Base-by-base conservation (phyloP, 257 asterid genomes). In the Fraxinus americana region DNA sequence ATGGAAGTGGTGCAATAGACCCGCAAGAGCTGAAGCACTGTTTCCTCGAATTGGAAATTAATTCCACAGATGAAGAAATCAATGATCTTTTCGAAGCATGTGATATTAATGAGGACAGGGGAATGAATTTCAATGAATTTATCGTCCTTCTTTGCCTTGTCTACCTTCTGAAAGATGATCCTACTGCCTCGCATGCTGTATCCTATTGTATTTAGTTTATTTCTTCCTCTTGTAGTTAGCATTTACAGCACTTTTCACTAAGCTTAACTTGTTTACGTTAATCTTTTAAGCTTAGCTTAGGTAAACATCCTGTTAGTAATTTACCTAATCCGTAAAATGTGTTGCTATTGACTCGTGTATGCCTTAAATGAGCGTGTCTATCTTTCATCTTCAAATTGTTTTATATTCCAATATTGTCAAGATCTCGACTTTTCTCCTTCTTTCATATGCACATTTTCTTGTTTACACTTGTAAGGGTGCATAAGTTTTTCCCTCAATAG, bases 141-240 rank as follows among this genome's bases (percentile, higher is more conserved):
- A 87, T 94, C 17, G 98, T 94, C 77, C 96, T 94, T 80, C 96
- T 94, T 32, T 94, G 98, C 83, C 96, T 94, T 14, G 96, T 92
- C 75, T 89, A 92, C 89, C 96, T 94, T 81, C 88, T 94, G 76
- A 86, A 90, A 91, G 92, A 92, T 74, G 94, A 85, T 81, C 87
- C 92, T 59, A 63, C 79, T 32, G 83, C 81, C 23, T 70, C 73
- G 61, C 83, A 77, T 72, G 89, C 86, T 61, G 91, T 90, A 87
- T 88, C 91, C 90, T 52, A 83, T 79, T 45, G 32, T 2, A 63
- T 27, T 23, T 3, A 12, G 16, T 63, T 10, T 23, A 63, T 25
- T 63, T 14, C 1, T 27, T 23, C 17, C 7, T 63, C 16, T 25
- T 63, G 69, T 25, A 9, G 6, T 23, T 23, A 63, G 69, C 16